Evolutionary conservation across 805 yeast species (phyloP), one percentile per base, ranked within the genome.

Genomic region (Tetrapisispora pingtungensis): DNA sequence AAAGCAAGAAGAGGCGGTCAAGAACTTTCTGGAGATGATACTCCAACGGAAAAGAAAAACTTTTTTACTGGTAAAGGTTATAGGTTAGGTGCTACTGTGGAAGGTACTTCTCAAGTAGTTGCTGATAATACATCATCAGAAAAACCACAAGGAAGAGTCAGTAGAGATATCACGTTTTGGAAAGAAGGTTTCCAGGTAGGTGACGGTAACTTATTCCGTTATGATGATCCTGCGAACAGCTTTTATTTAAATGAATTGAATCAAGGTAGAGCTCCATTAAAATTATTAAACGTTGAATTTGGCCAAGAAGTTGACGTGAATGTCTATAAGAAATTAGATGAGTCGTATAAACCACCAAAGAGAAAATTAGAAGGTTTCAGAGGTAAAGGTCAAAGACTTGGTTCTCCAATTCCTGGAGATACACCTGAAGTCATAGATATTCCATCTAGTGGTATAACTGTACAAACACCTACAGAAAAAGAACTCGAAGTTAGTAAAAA

Each of bases 131-230:
- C 56, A 1, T 43, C 49, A 7, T 48, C 56, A 10, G 55, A 59
- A 24, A 51, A 53, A 30, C 59, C 53, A 33, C 56, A 61, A 3
- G 70, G 66, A 33, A 80, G 77, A 46, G 96, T 82, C 5, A 72
- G 74, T 15, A 75, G 97, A 57, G 84, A 84, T 36, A 82, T 93
- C 49, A 86, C 95, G 0, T 90, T 93, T 62, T 93, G 98, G 98
- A 82, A 80, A 53, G 90, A 93, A 57, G 98, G 98, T 1, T 93
- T 93, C 66, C 86, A 87, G 49, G 88, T 93, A 22, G 97, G 93
- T 28, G 96, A 89, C 40, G 97, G 97, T 2, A 77, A 77, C 20
- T 72, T 93, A 45, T 81, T 75, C 61, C 72, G 93, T 46, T 93
- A 88, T 61, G 96, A 90, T 57, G 97, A 93, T 61, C 96, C 96